A percentile compares a stretch with the other conserved stretches of the same genome.
Conservation (phyloP, 2,329 filamentous ascomycete species). For the Coniosporium tulheliwenetii region DNA sequence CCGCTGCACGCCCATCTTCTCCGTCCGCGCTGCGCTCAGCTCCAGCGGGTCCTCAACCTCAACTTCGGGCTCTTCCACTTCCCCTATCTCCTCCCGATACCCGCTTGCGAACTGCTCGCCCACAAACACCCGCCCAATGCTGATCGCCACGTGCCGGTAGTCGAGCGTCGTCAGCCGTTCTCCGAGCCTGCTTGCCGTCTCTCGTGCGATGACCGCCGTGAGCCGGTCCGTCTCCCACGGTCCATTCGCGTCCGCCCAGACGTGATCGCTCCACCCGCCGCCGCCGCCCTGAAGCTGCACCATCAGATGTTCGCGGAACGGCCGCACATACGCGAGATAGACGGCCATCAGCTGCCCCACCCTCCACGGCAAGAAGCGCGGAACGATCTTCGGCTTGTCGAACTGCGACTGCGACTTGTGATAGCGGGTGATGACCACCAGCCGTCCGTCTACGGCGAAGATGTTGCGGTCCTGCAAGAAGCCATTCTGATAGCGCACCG, state of each 20-base stretch:
- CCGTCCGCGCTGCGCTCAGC: slow-evolving; percentile 4
- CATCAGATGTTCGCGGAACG: slow-evolving; percentile 7
- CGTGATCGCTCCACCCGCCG: slow-evolving; percentile 3
- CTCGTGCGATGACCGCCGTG: slow-evolving; percentile 5
- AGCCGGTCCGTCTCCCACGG: slow-evolving; percentile 6
- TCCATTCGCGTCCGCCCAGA: too few species aligned
- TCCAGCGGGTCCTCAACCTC: slow-evolving; percentile 8
- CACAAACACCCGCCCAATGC: slow-evolving; percentile 5
- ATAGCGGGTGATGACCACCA: too few species aligned
- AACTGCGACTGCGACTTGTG: too few species aligned
- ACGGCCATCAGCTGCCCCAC: slow-evolving; percentile 6
- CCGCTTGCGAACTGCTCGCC: slow-evolving; percentile 6
- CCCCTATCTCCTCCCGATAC: slow-evolving; percentile 7
- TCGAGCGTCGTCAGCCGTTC: slow-evolving; percentile 5
- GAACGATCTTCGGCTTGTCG: too few species aligned
- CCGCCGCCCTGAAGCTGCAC: slow-evolving; percentile 5
- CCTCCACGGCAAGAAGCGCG: not conserved
- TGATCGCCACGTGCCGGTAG: slow-evolving; percentile 9
- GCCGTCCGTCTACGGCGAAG: too few species aligned
- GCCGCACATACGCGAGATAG: slow-evolving; percentile 10
- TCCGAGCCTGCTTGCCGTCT: slow-evolving; percentile 7
- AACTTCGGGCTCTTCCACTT: slow-evolving; percentile 9
- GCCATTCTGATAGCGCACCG: too few species aligned
- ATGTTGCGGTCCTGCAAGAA: too few species aligned
- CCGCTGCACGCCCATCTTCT: slow-evolving; percentile 7